Base-by-base conservation (phyloP, 768 basidiomycete species). In the Dioszegia aurantiaca region DNA sequence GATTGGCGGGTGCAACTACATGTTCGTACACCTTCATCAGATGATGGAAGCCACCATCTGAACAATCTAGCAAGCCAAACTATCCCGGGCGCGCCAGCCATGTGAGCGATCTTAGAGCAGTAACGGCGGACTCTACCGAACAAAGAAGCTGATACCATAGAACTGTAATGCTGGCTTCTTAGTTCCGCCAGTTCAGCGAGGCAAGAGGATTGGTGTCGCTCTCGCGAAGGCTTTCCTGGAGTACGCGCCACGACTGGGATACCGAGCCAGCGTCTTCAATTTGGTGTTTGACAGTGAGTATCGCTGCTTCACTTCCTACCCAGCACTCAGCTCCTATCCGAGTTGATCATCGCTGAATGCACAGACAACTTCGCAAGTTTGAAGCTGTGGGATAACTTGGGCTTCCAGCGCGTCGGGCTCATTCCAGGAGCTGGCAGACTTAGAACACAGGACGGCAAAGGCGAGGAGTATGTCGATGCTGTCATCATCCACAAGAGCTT, bases 21-120 rank as follows among this genome's bases (percentile, higher is more conserved):
- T 76, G 72, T 70, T 37, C 55, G 69, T 64, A 10, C 12, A 12
- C 17, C n/a, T 42, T 26, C 6, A 17, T 12, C 31, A 6, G 19
- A 28, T 23, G 3, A 9, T 52, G 31, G 10, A 14, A 51, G 40
- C 5, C 40, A n/a, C 21, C 9, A 42, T 24, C 36, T 57, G 31
- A 43, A 26, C 4, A 19, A 10, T 17, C 26, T 44, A 74, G 70
- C 0, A 77, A 77, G 61, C 76, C 77, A 6, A 92, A 92, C 70
- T 93, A 92, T 77, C 91, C 90, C 6, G 89, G 89, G 39, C 81
- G 90, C 60, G 90, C 88, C 9, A 89, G 88, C 40, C 90, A 91
- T 82, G 90, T 88, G 70, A 80, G 88, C 23, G 17, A 36, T 53
- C 44, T 30, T 42, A 28, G 21, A 17, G n/a, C n/a, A n/a, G n/a